Base-by-base conservation (phyloP, 2,329 filamentous ascomycete species). In the Ascochyta rabiei region DNA sequence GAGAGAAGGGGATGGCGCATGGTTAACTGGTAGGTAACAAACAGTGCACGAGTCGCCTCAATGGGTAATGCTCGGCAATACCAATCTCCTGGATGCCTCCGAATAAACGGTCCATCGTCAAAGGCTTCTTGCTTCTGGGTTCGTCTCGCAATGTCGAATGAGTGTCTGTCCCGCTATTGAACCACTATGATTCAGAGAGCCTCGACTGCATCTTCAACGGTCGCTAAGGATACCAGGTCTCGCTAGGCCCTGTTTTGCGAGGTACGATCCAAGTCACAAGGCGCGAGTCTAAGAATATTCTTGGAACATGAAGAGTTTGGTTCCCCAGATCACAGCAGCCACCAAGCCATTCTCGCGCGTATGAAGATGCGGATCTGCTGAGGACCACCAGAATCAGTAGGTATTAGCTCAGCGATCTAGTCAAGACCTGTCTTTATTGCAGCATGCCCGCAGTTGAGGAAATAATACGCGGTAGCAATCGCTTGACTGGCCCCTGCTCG, bases 271-370 rank as follows among this genome's bases (percentile, higher is more conserved):
- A 35, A 30, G 16, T 45, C 12, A 16, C 30, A 24, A 46, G 12
- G 41, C 45, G 19, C 46, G 30, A 45, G 18, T n/a, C 46, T 46
- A 15, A 7, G 21, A 37, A 48, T 50, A 40, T 56, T 58, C 35
- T 38, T 40, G 48, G 37, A 39, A 53, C 40, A 51, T 39, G 50
- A 40, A 48, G 48, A 30, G 24, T 38, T 21, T 6, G 16, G 12
- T 19, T 9, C 34, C 26, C 30, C 41, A 8, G 16, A 37, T 40
- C 30, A 47, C 43, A 45, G 49, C 39, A 60, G 40, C 57, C 47
- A 54, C 42, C 35, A 43, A 42, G 44, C 52, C 58, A 49, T 53
- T 52, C 35, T 60, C 46, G 53, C 57, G 45, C 53, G 43, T 28
- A n/a, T 46, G 35, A 18, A 35, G 31, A 41, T 45, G 45, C 39